phyloP scores from a whole-genome alignment of 2,329 filamentous ascomycete genomes.

The Cryphonectria naterciae region DNA sequence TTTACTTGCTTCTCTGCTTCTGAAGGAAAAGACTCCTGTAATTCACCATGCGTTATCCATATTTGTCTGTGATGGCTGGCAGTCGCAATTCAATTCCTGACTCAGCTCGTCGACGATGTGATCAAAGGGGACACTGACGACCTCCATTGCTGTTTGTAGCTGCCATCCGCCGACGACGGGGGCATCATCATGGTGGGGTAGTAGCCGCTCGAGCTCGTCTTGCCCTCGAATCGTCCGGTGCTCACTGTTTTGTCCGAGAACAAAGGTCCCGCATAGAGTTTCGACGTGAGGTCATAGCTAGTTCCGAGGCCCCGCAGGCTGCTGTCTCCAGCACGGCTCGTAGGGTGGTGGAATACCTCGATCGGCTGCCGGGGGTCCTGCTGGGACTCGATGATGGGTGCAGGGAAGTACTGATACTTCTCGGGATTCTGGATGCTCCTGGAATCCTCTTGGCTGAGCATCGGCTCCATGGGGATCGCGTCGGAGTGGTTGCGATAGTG shows the following conservation, averaged over 20 bases:
- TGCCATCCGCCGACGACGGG: conserved; percentile 33
- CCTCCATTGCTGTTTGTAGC: conserved; percentile 28
- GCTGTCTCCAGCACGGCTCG: conserved; percentile 40
- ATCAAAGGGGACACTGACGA: conserved; percentile 31
- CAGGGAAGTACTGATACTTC: conserved; percentile 60
- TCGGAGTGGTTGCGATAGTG: conserved; percentile 53
- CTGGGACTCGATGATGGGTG: conserved; percentile 53
- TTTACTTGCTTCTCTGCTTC: neutral
- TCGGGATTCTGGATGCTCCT: conserved; percentile 54
- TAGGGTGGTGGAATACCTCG: conserved; percentile 52
- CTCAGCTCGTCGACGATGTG: conserved; percentile 33
- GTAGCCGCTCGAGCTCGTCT: conserved; percentile 54
- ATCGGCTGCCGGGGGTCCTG: conserved; percentile 49
- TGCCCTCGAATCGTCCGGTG: conserved; percentile 58
- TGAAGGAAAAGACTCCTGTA: neutral
- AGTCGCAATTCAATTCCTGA: conserved; percentile 34
- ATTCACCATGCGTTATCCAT: neutral
- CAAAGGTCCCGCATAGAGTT: conserved; percentile 48
- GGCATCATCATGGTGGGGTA: conserved; percentile 56
- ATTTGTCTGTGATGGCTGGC: conserved; percentile 29
- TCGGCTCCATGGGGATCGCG: conserved; percentile 54
- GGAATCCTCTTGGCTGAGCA: conserved; percentile 56
- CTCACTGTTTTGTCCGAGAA: conserved; percentile 42
- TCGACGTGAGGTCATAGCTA: conserved; percentile 40
- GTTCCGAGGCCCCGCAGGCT: conserved; percentile 38